phyloP scores from a whole-genome alignment of 768 basidiomycete genomes.

The Jaapia argillacea region DNA sequence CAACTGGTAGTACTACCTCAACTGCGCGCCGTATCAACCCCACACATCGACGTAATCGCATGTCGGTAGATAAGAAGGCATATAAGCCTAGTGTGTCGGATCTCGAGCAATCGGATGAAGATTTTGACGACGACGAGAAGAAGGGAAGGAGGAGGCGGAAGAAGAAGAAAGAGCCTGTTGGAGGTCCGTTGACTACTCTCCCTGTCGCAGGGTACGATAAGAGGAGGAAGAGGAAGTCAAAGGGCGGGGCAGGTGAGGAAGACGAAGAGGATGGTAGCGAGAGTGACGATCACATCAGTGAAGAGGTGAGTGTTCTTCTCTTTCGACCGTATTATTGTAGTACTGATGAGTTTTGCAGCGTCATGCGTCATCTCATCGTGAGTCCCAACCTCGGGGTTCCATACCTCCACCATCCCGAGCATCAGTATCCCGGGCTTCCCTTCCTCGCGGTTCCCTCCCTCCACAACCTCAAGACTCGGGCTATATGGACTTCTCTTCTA shows the following conservation, averaged over 20 bases:
- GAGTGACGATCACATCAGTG: slow-evolving; percentile 29
- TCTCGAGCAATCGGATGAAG: slow-evolving; percentile 52
- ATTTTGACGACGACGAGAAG: slow-evolving; percentile 39
- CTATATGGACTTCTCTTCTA: slow-evolving; percentile 13
- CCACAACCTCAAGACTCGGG: slow-evolving; percentile 25
- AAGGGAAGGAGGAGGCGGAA: slow-evolving; percentile 42
- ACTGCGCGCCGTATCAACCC: not conserved
- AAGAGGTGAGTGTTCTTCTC: slow-evolving; percentile 7
- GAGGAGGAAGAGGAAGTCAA: slow-evolving; percentile 41
- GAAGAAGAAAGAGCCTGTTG: slow-evolving; percentile 35
- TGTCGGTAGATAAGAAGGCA: slow-evolving; percentile 73
- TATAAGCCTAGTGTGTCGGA: slow-evolving; percentile 63
- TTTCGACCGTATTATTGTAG: too few species aligned
- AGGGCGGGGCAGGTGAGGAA: slow-evolving; percentile 31
- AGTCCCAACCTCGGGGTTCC: too few species aligned
- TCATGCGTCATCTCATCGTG: too few species aligned
- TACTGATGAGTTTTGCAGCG: too few species aligned
- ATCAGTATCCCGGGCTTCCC: slow-evolving; percentile 25
- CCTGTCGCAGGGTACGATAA: slow-evolving; percentile 62
- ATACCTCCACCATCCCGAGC: slow-evolving; percentile 15
- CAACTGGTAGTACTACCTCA: not conserved
- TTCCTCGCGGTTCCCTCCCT: slow-evolving; percentile 30
- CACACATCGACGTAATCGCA: slow-evolving; percentile 41
- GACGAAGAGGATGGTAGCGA: slow-evolving; percentile 34
- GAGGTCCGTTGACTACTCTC: slow-evolving; percentile 53